Percentiles rank a stretch among this genome's conserved stretches.
These are phyloP conservation scores for Piromyces sp. DNA, from an alignment of 192 early-diverging fungal genomes.

Conservation along the genomic window DNA sequence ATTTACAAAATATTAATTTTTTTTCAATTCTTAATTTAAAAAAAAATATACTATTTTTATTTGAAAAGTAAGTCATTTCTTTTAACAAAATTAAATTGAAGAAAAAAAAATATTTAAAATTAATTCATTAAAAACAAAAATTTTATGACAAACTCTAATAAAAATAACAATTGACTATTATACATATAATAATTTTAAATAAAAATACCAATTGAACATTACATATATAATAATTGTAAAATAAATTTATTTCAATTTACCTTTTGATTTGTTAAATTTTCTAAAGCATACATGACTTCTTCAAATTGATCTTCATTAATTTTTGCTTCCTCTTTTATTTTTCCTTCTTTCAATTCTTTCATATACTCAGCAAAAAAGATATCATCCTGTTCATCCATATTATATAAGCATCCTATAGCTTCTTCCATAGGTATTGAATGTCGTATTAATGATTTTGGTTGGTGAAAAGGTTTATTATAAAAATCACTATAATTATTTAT, in stretches of 20 bases:
- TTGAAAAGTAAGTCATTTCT: no score
- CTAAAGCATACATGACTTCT: conserved; percentile 55
- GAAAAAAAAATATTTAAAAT: no score
- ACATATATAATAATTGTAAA: no score
- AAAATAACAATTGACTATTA: no score
- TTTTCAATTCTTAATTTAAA: no score
- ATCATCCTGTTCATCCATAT: conserved; percentile 72
- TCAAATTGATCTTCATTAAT: conserved; percentile 64
- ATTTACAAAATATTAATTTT: no score
- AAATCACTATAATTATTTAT: conserved; percentile 49
- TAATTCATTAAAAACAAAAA: no score
- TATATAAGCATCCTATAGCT: conserved; percentile 68
- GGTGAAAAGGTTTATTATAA: conserved; percentile 43
- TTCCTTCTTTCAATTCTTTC: conserved; percentile 11
- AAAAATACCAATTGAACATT: background rate
- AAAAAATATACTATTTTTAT: no score
- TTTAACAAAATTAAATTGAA: no score
- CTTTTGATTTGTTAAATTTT: conserved; percentile 48
- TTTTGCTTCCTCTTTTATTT: background rate
- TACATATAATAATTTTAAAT: no score
- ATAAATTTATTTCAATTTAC: conserved; percentile 5
- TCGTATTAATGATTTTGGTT: conserved; percentile 62
- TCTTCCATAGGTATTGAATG: conserved; percentile 81
- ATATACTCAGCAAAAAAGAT: conserved; percentile 28
- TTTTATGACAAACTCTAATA: no score